Base-by-base conservation (phyloP, 75 land plant species). In the Isoetes taiwanensis region DNA sequence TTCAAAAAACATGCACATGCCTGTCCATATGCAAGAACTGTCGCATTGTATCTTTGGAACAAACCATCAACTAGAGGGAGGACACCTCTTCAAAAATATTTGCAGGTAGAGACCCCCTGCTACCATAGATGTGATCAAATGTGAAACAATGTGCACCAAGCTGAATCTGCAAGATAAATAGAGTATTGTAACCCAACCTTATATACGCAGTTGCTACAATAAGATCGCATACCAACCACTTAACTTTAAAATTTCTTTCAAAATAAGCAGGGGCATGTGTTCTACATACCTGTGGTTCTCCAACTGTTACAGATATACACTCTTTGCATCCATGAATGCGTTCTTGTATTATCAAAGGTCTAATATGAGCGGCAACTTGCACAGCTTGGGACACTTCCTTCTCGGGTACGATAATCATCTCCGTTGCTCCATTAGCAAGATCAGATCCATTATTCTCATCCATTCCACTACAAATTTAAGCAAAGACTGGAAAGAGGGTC, bases 121-220 rank as follows among this genome's bases (percentile, higher is more conserved):
- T 46, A 6, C 50, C 50, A 19, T 46, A 46, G 19, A 46, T 23
- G 50, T 46, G 50, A 46, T 46, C 50, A n/a, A 46, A 46, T 46
- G 50, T 46, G 50, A 46, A 46, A 19, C 16, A 19, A 46, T 46
- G 50, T 19, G 50, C 16, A 46, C 50, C 50, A 19, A 46, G 19
- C 23, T 46, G 50, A 8, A 46, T 23, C 50, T 46, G 19, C 8
- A 46, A 46, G 4, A 9, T 9, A n/a, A n/a, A n/a, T n/a, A n/a
- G n/a, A n/a, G n/a, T n/a, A n/a, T n/a, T n/a, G n/a, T n/a, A n/a
- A n/a, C n/a, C n/a, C n/a, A n/a, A n/a, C n/a, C n/a, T n/a, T n/a
- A n/a, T n/a, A n/a, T n/a, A n/a, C n/a, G n/a, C n/a, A n/a, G n/a
- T n/a, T n/a, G n/a, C n/a, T n/a, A n/a, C n/a, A n/a, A n/a, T n/a